Conservation (phyloP, 1,284 basidiomycete species). For the Cystobasidium pallidum region DNA sequence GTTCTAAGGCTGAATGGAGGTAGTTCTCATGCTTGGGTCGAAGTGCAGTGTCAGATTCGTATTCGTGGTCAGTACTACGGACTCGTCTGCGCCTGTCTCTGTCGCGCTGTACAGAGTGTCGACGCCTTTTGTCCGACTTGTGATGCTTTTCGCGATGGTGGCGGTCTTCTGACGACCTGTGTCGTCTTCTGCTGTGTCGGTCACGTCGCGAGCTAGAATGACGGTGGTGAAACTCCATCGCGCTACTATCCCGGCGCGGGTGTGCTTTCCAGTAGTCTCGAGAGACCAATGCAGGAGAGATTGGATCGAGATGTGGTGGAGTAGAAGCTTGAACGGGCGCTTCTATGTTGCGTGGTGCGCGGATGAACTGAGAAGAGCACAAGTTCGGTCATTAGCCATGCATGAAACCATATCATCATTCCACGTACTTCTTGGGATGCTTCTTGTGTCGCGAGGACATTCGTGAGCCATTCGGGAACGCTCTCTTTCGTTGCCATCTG, state of each 20-base stretch:
- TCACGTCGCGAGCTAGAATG: not conserved
- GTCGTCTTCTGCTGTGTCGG: not conserved
- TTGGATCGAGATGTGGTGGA: conserved; percentile 17
- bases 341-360: not conserved
- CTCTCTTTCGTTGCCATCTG: not conserved
- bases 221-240: not conserved
- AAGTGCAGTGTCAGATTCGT: not conserved
- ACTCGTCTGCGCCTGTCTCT: conserved; percentile 4
- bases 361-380: not conserved
- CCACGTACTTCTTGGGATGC: conserved; percentile 11
- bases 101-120: not conserved
- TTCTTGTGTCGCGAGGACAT: not conserved
- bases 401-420: no score
- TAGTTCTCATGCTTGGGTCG: not conserved
- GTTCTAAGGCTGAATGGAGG: not conserved
- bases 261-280: conserved; percentile 19
- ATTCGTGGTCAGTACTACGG: conserved; percentile 2
- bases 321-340: conserved; percentile 12
- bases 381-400: not conserved
- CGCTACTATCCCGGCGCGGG: not conserved
- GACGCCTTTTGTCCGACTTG: not conserved
- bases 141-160: conserved; percentile 8
- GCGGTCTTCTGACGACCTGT: not conserved
- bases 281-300: conserved; percentile 24
- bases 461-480: conserved; percentile 15